Percentiles rank a stretch among this genome's conserved stretches.
phyloP scores from a whole-genome alignment of 139 green algal species.

The Volvox africanus region DNA sequence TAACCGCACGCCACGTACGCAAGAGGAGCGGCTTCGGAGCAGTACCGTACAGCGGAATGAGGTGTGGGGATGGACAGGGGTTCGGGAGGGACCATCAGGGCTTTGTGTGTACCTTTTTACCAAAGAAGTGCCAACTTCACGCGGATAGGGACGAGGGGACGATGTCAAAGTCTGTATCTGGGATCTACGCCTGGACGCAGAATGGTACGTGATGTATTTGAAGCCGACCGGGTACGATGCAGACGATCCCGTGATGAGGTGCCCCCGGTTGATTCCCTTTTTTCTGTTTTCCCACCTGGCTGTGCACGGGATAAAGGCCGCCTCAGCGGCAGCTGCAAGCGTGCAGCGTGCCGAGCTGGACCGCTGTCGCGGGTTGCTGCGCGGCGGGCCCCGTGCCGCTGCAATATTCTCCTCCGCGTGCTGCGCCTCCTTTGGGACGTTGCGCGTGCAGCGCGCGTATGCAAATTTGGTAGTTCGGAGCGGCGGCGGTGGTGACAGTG shows the following conservation, averaged over 20 bases:
- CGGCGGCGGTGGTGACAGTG: background rate
- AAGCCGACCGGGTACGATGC: no score
- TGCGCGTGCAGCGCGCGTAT: conserved; percentile 42
- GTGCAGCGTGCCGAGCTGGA: conserved; percentile 17
- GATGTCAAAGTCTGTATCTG: no score
- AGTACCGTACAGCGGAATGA: background rate
- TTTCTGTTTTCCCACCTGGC: no score
- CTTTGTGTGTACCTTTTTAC: no score
- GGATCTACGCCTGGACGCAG: no score
- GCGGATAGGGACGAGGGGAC: no score
- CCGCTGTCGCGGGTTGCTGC: conserved; percentile 10
- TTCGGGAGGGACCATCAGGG: no score
- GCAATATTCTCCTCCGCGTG: background rate
- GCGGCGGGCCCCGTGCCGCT: background rate
- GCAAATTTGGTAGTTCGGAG: conserved; percentile 30
- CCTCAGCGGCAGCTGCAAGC: background rate
- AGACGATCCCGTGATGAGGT: no score
- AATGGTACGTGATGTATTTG: no score
- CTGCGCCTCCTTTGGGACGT: background rate
- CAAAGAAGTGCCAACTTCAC: no score
- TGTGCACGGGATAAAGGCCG: background rate
- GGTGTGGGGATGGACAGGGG: background rate
- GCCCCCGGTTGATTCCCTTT: background rate
- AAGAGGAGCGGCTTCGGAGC: conserved; percentile 26
- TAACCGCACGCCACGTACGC: conserved; percentile 37